Evolutionary conservation across 345 rosid genomes (phyloP).

Genomic region (Lumnitzera littorea): DNA sequence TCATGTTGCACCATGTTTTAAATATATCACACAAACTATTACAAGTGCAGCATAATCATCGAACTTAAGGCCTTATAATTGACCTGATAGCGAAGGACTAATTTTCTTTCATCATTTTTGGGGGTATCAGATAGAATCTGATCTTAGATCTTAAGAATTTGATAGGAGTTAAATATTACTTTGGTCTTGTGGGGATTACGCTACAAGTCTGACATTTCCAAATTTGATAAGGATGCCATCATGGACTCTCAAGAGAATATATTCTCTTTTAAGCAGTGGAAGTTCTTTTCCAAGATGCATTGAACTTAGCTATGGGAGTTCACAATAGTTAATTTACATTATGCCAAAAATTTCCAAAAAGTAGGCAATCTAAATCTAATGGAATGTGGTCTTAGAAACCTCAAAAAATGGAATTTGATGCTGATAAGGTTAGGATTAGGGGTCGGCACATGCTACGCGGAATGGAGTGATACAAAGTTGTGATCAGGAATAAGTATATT

Average conservation of each 20-base stretch:
- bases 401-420: constrained; percentile 18
- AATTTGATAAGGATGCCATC: too few relatives aligned
- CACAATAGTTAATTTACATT: too few relatives aligned
- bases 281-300: too few relatives aligned
- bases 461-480: not conserved
- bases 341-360: not conserved
- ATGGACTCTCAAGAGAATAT: too few relatives aligned
- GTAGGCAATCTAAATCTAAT: not conserved
- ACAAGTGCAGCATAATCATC: not conserved
- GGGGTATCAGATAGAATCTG: too few relatives aligned
- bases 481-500: constrained; percentile 3
- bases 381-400: not conserved
- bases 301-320: too few relatives aligned
- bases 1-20: not conserved
- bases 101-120: not conserved
- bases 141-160: too few relatives aligned
- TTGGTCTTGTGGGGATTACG: too few relatives aligned
- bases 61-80: not conserved
- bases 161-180: too few relatives aligned
- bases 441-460: constrained; percentile 10
- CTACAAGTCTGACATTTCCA: too few relatives aligned
- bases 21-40: too few relatives aligned
- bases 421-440: constrained; percentile 12
- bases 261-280: too few relatives aligned
- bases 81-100: constrained; percentile 2